Conservation (phyloP, 441 rosid genomes). For the Adansonia grandidieri region DNA sequence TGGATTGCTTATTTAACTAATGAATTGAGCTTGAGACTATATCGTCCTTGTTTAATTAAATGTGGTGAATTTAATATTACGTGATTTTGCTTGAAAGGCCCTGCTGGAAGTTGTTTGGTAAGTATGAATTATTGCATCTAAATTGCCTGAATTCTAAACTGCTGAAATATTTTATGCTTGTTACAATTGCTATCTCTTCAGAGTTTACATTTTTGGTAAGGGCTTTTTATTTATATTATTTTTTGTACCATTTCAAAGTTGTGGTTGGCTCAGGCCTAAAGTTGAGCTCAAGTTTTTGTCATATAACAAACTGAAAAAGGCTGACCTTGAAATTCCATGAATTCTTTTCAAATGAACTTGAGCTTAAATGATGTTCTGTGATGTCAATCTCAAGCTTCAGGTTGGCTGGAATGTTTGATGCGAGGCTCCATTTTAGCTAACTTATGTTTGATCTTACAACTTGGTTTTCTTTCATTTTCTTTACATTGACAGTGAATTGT, state of each 20-base stretch:
- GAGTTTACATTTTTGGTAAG: not conserved
- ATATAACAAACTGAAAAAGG: not conserved
- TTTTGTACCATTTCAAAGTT: not conserved
- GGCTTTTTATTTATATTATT: not conserved
- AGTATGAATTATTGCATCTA: slow-evolving; percentile 1
- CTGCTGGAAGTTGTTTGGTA: not conserved
- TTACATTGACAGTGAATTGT: not conserved
- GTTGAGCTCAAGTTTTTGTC: not conserved
- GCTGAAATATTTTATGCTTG: not conserved
- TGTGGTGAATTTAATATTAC: not conserved
- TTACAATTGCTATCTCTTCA: not conserved
- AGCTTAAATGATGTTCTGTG: not conserved
- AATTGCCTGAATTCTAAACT: not conserved
- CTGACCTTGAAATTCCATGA: not conserved
- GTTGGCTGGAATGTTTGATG: not conserved
- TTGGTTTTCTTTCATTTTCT: not conserved
- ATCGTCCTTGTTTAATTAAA: slow-evolving; percentile 3
- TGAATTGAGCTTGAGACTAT: slow-evolving; percentile 17
- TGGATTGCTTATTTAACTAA: not conserved
- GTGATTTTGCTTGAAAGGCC: not conserved
- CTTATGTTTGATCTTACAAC: not conserved
- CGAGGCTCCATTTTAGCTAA: not conserved
- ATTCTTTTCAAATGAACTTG: not conserved
- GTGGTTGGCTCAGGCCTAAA: not conserved
- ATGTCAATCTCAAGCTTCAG: not conserved